phyloP scores from a whole-genome alignment of 2,329 filamentous ascomycete species.

The Penicillium sp. region DNA sequence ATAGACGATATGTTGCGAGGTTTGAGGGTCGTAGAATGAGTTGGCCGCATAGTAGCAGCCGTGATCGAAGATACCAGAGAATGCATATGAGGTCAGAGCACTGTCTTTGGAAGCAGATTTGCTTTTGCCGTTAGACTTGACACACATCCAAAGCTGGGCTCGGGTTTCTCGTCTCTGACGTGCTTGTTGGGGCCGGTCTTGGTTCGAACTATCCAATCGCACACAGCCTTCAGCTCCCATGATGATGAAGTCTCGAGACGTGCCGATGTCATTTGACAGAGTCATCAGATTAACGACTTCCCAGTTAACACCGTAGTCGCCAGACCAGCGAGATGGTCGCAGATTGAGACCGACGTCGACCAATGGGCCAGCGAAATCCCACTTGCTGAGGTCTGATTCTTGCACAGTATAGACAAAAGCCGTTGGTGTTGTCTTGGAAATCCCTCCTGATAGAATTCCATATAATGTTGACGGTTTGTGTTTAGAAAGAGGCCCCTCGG shows the following conservation, averaged over 20 bases:
- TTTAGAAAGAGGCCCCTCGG: constrained; percentile 3
- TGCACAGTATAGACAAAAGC: constrained; percentile 49
- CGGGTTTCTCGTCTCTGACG: constrained; percentile 26
- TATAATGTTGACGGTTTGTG: constrained; percentile 34
- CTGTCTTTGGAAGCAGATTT: background rate
- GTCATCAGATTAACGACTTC: constrained; percentile 50
- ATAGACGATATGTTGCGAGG: constrained; percentile 43
- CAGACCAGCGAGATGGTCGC: constrained; percentile 46
- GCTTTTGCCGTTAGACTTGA: constrained; percentile 21
- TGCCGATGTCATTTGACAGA: constrained; percentile 31
- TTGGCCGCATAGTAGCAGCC: constrained; percentile 51
- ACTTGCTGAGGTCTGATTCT: constrained; percentile 40
- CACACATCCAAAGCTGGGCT: constrained; percentile 48
- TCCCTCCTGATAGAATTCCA: constrained; percentile 50
- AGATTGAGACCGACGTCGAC: constrained; percentile 42
- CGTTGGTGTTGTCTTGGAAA: constrained; percentile 43
- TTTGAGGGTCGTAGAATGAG: constrained; percentile 47
- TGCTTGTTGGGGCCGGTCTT: constrained; percentile 7
- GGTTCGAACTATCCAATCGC: constrained; percentile 2
- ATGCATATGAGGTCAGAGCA: constrained; percentile 36
- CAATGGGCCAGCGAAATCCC: constrained; percentile 48
- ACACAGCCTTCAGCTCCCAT: constrained; percentile 48
- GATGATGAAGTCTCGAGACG: constrained; percentile 42
- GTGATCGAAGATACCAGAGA: constrained; percentile 49
- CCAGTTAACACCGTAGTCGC: constrained; percentile 53